Conservation (phyloP, 78 protist species). For the Planoprotostelium fungivorum region DNA sequence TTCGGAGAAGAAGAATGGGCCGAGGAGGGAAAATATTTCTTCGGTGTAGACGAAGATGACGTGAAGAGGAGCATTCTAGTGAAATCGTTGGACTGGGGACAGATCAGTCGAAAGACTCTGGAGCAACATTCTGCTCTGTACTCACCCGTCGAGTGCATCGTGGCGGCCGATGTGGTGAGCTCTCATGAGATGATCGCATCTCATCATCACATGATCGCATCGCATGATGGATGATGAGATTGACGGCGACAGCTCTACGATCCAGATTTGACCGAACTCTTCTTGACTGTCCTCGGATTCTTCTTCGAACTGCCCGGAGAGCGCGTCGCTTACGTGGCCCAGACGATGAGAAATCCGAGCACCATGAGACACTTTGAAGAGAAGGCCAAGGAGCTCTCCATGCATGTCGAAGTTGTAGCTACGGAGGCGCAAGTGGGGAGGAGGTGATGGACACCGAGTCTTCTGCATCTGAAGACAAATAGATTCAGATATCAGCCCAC, state of each 20-base stretch:
- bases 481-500: no score
- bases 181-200: neutral
- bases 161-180: conserved; percentile 1
- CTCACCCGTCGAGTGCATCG: neutral
- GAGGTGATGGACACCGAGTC: no score
- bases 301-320: neutral
- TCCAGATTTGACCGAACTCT: neutral
- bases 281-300: no score
- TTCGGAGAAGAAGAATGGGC: neutral
- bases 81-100: neutral
- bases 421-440: no score
- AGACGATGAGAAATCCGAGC: neutral
- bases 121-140: neutral
- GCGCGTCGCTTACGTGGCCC: neutral
- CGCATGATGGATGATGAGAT: no score
- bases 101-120: neutral
- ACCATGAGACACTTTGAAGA: neutral
- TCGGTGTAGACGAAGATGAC: neutral
- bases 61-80: neutral
- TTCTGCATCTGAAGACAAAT: no score
- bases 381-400: no score
- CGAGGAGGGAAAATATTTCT: neutral
- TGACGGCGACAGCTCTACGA: neutral
- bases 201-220: neutral
- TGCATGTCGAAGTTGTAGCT: no score